Base-by-base conservation (phyloP, 1,284 basidiomycete species). In the Cystobasidium slooffiae region DNA sequence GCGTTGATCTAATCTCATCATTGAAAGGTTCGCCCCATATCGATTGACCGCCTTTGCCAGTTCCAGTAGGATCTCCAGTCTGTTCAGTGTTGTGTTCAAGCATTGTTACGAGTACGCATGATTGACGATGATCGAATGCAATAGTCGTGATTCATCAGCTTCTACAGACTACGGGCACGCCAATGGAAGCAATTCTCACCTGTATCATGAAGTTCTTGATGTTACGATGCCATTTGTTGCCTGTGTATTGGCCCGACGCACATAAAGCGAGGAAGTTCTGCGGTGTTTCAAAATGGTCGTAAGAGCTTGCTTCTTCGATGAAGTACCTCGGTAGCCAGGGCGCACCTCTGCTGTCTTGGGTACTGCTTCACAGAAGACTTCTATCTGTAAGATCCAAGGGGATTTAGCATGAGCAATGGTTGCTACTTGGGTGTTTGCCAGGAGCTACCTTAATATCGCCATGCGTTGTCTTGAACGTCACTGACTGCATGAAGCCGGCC, bases 121-220 rank as follows among this genome's bases (percentile, higher is more conserved):
- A 31, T 31, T 31, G 31, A 31, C 2, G 31, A 31, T 5, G 31
- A 31, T 31, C 31, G 31, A 5, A 5, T 31, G 2, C 31, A 31
- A 1, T 2, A 31, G 31, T 5, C 31, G 1, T 5, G 5, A 18
- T 39, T 4, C 20, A 39, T 39, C 59, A 44, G 59, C 39, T 10
- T 24, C n/a, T n/a, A n/a, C n/a, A n/a, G n/a, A n/a, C n/a, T n/a
- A n/a, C n/a, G n/a, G n/a, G n/a, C n/a, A n/a, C n/a, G n/a, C n/a
- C n/a, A n/a, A n/a, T n/a, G n/a, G n/a, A n/a, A n/a, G n/a, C n/a
- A n/a, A n/a, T n/a, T n/a, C n/a, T n/a, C n/a, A n/a, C 64, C 81
- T 97, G 94, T 20, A 91, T 86, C 92, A 97, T 97, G 84, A 97
- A 98, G n/a, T 89, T 90, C 80, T 89, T 92, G 84, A 97, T 96